A percentile compares a stretch with the other conserved stretches of the same genome.
Evolutionary conservation across 371 early-diverging fungal genomes (phyloP).

Genomic region (Circinella umbellata): DNA sequence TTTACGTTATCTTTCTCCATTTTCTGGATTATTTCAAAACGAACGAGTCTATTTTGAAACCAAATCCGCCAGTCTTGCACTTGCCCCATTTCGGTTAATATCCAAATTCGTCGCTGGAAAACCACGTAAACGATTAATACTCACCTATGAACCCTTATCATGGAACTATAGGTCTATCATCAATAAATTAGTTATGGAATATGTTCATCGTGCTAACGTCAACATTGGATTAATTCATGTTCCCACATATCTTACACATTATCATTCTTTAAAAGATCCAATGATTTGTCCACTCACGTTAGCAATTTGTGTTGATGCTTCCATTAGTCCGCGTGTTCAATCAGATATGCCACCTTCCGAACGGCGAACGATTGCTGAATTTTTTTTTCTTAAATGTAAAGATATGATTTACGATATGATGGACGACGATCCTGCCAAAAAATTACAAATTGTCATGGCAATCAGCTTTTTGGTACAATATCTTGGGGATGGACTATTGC

Average conservation of each 20-base stretch:
- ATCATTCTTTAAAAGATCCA: slow-evolving; percentile 14
- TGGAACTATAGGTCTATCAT: slow-evolving; percentile 1
- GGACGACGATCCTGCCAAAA: slow-evolving; percentile 26
- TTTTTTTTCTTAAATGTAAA: slow-evolving; percentile 18
- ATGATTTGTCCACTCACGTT: slow-evolving; percentile 15
- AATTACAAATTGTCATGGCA: slow-evolving; percentile 20
- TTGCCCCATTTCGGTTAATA: slow-evolving; percentile 2
- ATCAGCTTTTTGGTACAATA: slow-evolving; percentile 5
- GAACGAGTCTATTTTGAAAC: slow-evolving; percentile 6
- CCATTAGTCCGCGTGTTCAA: slow-evolving; percentile 4
- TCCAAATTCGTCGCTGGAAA: background rate
- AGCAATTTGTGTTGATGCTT: slow-evolving; percentile 19
- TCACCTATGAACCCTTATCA: background rate
- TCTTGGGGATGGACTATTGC: background rate
- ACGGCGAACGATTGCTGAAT: slow-evolving; percentile 20
- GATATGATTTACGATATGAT: slow-evolving; percentile 19
- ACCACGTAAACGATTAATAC: background rate
- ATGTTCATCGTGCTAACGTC: slow-evolving; percentile 2
- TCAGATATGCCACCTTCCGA: slow-evolving; percentile 2
- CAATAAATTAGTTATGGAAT: slow-evolving; percentile 3
- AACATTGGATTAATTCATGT: slow-evolving; percentile 12
- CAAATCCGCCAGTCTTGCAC: background rate
- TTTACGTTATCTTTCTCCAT: slow-evolving; percentile 21
- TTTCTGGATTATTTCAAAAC: slow-evolving; percentile 13
- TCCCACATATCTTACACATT: slow-evolving; percentile 14